Evolutionary conservation across 1,139 yeast genomes (phyloP), one percentile per base, ranked within the genome.

Genomic region (Chernovozyma sophiae-reginae): DNA sequence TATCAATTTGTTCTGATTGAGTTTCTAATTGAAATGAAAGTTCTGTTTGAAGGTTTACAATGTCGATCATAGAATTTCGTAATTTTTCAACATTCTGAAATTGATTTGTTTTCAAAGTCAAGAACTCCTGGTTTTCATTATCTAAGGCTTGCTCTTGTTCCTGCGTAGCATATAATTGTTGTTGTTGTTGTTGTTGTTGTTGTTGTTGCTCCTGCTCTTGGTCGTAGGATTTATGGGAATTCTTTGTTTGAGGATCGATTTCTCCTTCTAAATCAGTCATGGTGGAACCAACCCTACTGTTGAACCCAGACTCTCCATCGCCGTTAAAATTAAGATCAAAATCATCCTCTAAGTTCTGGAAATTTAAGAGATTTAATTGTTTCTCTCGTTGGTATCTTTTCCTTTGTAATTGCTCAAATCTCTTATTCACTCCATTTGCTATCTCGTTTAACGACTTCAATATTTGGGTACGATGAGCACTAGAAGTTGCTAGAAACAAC

Each of bases 31-130:
- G 95, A 35, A 81, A 68, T 3, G 89, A 74, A 42, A 92, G 68
- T 51, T 87, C 95, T 24, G 82, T 72, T 52, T 89, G 95, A 45
- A 92, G 60, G 38, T 81, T 78, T 2, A 92, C 76, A 35, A 92
- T 84, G 53, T 89, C 97, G 37, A 81, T 62, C 65, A 90, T 80
- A 2, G 95, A 79, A 42, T 71, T 72, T 53, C 89, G 94, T n/a
- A 92, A 77, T 43, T 73, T 67, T 45, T 77, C 79, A 10, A 80
- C 85, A 45, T 79, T 78, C 38, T 78, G 75, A 31, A 90, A 62
- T 46, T 89, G 95, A 35, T 79, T 79, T 14, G 75, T 62, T 48
- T 84, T 83, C 38, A 75, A 56, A 37, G 71, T 64, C 14, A 89
- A 56, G 25, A 90, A 66, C 39, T 79, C 81, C 42, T 77, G 72